Base-by-base conservation (phyloP, 257 asterid genomes). In the Rauvolfia tetraphylla region DNA sequence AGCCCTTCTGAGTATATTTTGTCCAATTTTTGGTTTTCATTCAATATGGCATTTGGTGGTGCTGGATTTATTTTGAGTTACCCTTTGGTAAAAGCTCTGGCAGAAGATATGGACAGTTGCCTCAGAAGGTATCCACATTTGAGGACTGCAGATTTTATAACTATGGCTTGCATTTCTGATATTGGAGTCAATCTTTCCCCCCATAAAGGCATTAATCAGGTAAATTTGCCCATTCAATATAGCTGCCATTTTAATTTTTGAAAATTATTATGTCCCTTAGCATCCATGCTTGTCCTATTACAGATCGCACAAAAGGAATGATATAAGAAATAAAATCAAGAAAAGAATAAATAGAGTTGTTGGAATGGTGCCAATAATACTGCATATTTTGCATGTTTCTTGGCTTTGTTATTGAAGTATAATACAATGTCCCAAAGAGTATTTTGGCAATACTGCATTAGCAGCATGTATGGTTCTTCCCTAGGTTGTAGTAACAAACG, bases 21-120 rank as follows among this genome's bases (percentile, higher is more conserved):
- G 72, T 89, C 95, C 1, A 89, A 86, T 61, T 79, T 29, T 31
- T 58, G 79, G 70, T 88, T 56, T 74, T 90, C 96, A 0, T 92
- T 92, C 57, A 79, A 83, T 51, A 88, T 82, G 82, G 97, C 88
- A 5, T 89, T 85, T 58, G 97, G 98, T 22, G 98, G 98, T 1
- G 98, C 86, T 4, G 98, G 98, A 18, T 74, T 84, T 7, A 75
- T 86, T 3, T 59, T 92, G 23, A 92, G 98, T 41, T 83, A 81
- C 25, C 87, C 92, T 15, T 71, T 89, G 71, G 98, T 89, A 0
- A 88, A 84, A 23, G 89, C 93, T 1, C 42, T 92, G 46, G 90
- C 90, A 0, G 75, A 74, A 4, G 79, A 77, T 29, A 86, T 89
- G 76, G 87, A 86, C 0, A 72, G 44, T 59, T 92, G 96, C 73